Evolutionary conservation across 345 rosid genomes (phyloP), one percentile per base, ranked within the genome.

Genomic region (Kandelia obovata): DNA sequence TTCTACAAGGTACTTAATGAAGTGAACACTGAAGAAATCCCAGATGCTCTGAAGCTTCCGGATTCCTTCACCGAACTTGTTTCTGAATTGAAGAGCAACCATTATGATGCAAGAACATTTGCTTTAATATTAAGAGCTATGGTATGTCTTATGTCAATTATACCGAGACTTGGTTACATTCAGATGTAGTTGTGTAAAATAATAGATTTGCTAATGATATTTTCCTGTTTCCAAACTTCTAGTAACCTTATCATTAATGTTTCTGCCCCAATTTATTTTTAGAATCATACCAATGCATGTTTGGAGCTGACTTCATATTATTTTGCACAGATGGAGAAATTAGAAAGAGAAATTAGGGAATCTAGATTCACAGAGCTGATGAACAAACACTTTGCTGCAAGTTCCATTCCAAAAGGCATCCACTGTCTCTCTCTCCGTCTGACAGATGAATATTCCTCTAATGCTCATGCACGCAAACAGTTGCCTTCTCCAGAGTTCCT

Each of bases 361-460:
- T 86, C 97, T 26, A 96, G 86, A 78, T 90, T 96, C 71, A 73
- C 95, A 39, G 98, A 96, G 81, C 89, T 92, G 65, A 92, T 92
- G 98, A 92, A 92, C 85, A 96, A 96, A 82, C 99, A 96, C 77
- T 90, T 96, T 76, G 98, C 99, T 70, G 99, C 99, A 68, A 89
- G 92, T 84, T 96, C 99, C 77, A 82, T 96, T 74, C 98, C 99
- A 15, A 96, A 90, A 86, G 92, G 98, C 80, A 85, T 96, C 82
- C 91, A 92, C 68, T 96, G 99, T 77, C 98, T 96, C 70, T 85
- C 99, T 78, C 82, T 92, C 37, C 95, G 93, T 66, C 83, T 96
- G 77, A 92, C 99, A 13, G 98, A 92, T 83, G 99, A 96, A 78
- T 96, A 96, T 82, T 92, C 99, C 68, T 92, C 98, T 53, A 96